These are phyloP conservation scores for Vigna radiata DNA, from an alignment of 306 rosid genomes.

Conservation along the genomic window DNA sequence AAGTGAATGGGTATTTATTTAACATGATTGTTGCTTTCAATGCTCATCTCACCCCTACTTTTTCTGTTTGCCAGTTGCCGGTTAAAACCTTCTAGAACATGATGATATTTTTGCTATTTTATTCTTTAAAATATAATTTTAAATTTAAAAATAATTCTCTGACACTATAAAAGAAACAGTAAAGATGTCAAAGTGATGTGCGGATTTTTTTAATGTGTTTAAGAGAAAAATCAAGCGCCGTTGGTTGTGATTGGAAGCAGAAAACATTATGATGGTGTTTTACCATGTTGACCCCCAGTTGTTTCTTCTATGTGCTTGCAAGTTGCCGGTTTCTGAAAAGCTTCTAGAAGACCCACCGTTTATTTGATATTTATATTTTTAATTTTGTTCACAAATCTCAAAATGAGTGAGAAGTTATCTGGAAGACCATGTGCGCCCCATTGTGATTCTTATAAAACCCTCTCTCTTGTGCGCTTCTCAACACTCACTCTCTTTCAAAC, in stretches of 20 bases:
- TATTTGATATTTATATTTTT: not conserved
- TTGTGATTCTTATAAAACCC: slow-evolving; percentile 3
- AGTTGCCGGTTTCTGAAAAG: slow-evolving; percentile 23
- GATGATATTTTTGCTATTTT: not conserved
- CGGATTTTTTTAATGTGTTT: too few species aligned
- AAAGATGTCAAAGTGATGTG: too few species aligned
- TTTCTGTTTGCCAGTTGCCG: not conserved
- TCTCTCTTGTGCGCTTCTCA: not conserved
- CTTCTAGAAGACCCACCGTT: slow-evolving; percentile 49
- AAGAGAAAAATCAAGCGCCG: not conserved
- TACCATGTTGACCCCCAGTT: not conserved
- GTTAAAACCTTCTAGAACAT: slow-evolving; percentile 14
- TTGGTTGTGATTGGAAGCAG: not conserved
- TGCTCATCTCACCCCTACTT: not conserved
- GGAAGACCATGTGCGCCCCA: slow-evolving; percentile 24
- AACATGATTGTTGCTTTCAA: not conserved
- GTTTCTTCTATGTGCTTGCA: not conserved
- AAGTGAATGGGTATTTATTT: not conserved
- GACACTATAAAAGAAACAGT: too few species aligned
- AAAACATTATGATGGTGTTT: not conserved
- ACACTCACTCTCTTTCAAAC: not conserved
- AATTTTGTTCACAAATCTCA: not conserved
- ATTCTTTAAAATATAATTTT: not conserved
- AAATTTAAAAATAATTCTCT: too few species aligned
- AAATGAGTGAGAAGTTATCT: slow-evolving; percentile 34